Conservation (phyloP, 2,329 filamentous ascomycete species). For the Podosphaera fusca region DNA sequence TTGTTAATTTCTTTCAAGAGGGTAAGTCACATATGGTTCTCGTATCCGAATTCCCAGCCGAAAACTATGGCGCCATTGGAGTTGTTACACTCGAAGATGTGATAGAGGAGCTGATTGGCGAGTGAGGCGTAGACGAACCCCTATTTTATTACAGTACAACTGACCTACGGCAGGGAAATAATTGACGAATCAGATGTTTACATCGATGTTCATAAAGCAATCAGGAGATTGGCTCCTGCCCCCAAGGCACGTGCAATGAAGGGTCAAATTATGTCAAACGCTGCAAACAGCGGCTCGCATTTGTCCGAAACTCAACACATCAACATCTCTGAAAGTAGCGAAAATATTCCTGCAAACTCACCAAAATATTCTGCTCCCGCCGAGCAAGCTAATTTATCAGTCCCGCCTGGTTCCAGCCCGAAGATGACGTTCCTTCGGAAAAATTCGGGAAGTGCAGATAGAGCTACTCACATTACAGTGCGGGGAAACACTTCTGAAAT, state of each 20-base stretch:
- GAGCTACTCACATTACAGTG: conserved; percentile 27
- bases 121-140: conserved; percentile 33
- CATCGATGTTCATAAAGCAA: conserved; percentile 94
- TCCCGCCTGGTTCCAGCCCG: conserved; percentile 12
- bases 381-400: conserved; percentile 5
- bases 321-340: conserved; percentile 24
- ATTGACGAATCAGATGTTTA: conserved; percentile 98
- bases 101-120: conserved; percentile 94
- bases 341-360: conserved; percentile 2
- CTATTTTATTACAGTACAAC: conserved; percentile 6
- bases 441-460: conserved; percentile 30
- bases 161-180: conserved; percentile 47
- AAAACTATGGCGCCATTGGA: conserved; percentile 70
- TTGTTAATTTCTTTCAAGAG: conserved; percentile 99
- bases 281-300: conserved; percentile 16
- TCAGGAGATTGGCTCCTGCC: conserved; percentile 37
- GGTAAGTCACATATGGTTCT: conserved; percentile 98
- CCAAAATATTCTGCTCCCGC: conserved; percentile 4
- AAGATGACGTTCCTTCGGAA: conserved; percentile 34
- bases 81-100: conserved; percentile 95
- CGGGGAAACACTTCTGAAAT: conserved; percentile 39
- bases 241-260: conserved; percentile 51
- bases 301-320: conserved; percentile 18
- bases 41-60: conserved; percentile 75
- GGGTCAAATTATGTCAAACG: conserved; percentile 26